These are phyloP conservation scores for Wallacemonas sp. DNA, from an alignment of 208 protist genomes.

Conservation along the genomic window DNA sequence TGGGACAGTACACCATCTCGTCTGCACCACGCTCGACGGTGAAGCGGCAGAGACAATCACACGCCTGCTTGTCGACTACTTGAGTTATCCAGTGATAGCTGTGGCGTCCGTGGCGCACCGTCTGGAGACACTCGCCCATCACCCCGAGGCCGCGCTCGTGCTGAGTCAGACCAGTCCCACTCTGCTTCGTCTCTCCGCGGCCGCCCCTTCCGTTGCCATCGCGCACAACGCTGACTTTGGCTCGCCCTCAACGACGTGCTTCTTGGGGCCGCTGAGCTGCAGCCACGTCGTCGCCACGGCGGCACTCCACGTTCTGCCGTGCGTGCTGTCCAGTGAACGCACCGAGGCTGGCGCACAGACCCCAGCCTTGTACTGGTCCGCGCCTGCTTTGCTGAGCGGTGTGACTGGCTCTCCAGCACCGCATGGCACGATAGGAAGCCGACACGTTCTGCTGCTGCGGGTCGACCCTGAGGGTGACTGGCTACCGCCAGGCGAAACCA, in stretches of 20 bases:
- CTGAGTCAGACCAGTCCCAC: not conserved
- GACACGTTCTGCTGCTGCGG: conserved; percentile 50
- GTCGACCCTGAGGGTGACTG: conserved; percentile 57
- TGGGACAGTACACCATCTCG: conserved; percentile 47
- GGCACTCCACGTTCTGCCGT: not conserved
- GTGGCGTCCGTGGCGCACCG: not conserved
- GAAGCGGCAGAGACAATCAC: conserved; percentile 27
- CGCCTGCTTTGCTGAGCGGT: not conserved
- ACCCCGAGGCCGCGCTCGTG: not conserved
- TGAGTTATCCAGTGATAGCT: not conserved
- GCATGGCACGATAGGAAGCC: not conserved
- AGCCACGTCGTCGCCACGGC: not conserved
- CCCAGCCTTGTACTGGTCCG: not conserved
- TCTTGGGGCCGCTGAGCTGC: not conserved
- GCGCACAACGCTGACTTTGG: not conserved
- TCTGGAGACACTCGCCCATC: not conserved
- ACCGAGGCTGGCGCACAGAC: conserved; percentile 3
- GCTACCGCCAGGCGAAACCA: conserved; percentile 36
- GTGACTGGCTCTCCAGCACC: not conserved
- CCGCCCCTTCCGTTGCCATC: not conserved
- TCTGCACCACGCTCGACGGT: conserved; percentile 56
- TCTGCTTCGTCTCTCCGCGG: not conserved
- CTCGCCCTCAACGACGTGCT: not conserved
- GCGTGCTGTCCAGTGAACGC: not conserved
- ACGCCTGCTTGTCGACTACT: conserved; percentile 31